Evolutionary conservation across 2,329 filamentous ascomycete species (phyloP), one percentile per base, ranked within the genome.

Genomic region (Anisogramma anomala): DNA sequence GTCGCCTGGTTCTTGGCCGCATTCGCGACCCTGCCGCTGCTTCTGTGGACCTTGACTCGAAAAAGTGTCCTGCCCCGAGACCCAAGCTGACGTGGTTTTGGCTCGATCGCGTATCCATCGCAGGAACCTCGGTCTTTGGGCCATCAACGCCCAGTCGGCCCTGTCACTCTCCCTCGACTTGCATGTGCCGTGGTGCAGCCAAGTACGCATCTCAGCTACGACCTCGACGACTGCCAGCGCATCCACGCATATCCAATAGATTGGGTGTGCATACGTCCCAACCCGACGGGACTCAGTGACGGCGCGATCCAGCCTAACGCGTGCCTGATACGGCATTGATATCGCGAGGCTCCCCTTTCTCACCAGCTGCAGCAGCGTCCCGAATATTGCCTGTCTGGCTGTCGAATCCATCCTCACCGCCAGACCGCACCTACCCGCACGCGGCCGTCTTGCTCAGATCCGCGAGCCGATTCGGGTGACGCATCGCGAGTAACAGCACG

Each of bases 241-340:
- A 77, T 72, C 65, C 62, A 65, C 71, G 62, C 69, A 71, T 69
- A 67, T 64, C 67, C 65, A 71, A 69, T 72, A 68, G 65, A 70
- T 70, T 69, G 65, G 62, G 58, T 56, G 60, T 66, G 59, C 58
- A 65, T 61, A 60, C 59, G 60, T 59, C 61, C 60, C 64, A 58
- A 58, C 58, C 59, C 55, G 53, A 61, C 57, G 60, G 58, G 63
- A 63, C 58, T 61, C 59, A 63, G 61, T 62, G 55, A 64, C 59
- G 60, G 58, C 57, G 60, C 38, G 23, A 36, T 23, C 35, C 38
- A 28, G 56, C 55, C 56, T 58, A 59, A 61, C 58, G 55, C 59
- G 62, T 65, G 62, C 65, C 67, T 63, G 68, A 69, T 59, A 56
- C 54, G 61, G 58, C 59, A 58, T 62, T 60, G 55, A 55, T 52